A percentile compares a stretch with the other conserved stretches of the same genome.
Evolutionary conservation across 108 stramenopile species (phyloP).

Genomic region (Conticribra guillardii): DNA sequence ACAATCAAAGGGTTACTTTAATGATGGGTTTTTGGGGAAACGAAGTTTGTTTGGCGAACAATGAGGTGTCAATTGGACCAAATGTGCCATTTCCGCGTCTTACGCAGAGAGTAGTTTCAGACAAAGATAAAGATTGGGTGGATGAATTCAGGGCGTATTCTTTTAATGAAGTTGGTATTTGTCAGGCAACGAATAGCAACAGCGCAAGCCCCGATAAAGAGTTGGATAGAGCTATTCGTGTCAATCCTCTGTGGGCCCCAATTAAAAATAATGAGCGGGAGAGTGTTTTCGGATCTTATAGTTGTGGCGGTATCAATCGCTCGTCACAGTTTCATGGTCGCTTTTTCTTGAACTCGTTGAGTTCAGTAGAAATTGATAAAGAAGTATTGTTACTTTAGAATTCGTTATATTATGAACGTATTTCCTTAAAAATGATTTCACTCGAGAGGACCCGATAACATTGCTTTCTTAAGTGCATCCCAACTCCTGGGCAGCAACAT

Average conservation of each 20-base stretch:
- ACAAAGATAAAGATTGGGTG: no score
- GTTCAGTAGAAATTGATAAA: constrained; percentile 30
- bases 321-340: constrained; percentile 24
- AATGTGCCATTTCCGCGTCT: constrained; percentile 26
- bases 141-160: no score
- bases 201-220: neutral
- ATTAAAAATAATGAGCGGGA: constrained; percentile 3
- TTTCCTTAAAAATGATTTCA: neutral
- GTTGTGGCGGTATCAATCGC: neutral
- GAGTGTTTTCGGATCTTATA: constrained; percentile 3
- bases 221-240: no score
- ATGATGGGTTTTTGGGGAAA: constrained; percentile 6
- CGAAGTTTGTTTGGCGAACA: neutral
- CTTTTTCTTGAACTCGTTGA: constrained; percentile 34
- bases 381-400: constrained; percentile 17
- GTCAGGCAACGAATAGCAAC: neutral
- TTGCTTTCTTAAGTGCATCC: constrained; percentile 34
- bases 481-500: constrained; percentile 20
- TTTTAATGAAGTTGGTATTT: neutral
- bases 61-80: constrained; percentile 6
- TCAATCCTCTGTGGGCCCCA: constrained; percentile 34
- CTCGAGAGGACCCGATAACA: neutral
- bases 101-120: neutral
- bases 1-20: constrained; percentile 52
- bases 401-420: neutral